Evolutionary conservation across 371 early-diverging fungal genomes (phyloP), one percentile per base, ranked within the genome.

Genomic region (Blastocladiella emersonii): DNA sequence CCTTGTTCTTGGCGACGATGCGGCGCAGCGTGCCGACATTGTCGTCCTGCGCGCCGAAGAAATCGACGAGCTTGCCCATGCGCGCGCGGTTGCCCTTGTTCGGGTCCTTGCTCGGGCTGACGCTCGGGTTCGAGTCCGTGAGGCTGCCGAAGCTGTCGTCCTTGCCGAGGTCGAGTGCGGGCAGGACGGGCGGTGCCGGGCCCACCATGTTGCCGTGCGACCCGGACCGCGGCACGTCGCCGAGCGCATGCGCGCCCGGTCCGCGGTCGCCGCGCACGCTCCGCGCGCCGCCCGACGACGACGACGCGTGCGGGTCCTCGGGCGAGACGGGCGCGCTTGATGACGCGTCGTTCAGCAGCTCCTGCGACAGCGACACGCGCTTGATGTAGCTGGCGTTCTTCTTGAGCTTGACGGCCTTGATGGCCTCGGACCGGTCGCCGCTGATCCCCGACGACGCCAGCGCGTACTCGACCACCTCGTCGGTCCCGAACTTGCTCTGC

Each of bases 41-140:
- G 6, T 59, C 59, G 15, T 43, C 44, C 32, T 59, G 27, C 8
- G 43, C 59, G 12, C 59, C 59, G 21, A 59, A 59, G 32, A 59
- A 59, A 17, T 59, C 35, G 25, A 39, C 59, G 8, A 59, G 32
- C 25, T 59, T 59, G 15, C 37, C 59, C 30, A 30, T 59, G 3
- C 59, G 37, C 27, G 32, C 25, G 59, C 59, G n/a, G 12, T 32
- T 43, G 12, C 17, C 19, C n/a, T 32, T 7, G 27, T 1, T 37
- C 15, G 3, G 30, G 8, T 10, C 15, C 15, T 13, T n/a, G 56
- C 27, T 25, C 56, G 21, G n/a, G n/a, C n/a, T n/a, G n/a, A n/a
- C n/a, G n/a, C n/a, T n/a, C n/a, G n/a, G n/a, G n/a, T n/a, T n/a
- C n/a, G n/a, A n/a, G n/a, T n/a, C n/a, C n/a, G n/a, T n/a, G n/a